These are phyloP conservation scores for Biscutella laevigata DNA, from an alignment of 441 rosid species.

Conservation along the genomic window DNA sequence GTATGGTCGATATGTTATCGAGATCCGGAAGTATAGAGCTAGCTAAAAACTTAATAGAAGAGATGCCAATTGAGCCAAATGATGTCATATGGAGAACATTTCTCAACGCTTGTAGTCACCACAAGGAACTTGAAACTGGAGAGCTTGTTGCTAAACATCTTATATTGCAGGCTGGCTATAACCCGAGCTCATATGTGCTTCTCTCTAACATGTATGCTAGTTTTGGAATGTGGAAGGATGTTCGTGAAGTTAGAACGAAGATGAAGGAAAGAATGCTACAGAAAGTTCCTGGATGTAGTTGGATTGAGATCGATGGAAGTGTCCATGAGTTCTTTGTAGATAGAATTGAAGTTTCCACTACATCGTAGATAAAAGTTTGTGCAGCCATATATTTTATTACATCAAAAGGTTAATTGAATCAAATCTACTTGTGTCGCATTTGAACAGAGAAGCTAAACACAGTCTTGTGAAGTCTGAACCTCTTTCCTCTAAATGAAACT, in stretches of 20 bases:
- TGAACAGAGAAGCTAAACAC: too few relatives aligned
- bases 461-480: too few relatives aligned
- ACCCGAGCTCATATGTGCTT: constrained; percentile 45
- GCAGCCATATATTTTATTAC: neutral
- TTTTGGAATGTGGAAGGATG: constrained; percentile 50
- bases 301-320: constrained; percentile 59
- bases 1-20: constrained; percentile 47
- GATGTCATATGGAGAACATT: constrained; percentile 53
- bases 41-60: constrained; percentile 37
- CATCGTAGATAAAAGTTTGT: constrained; percentile 18
- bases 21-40: constrained; percentile 44
- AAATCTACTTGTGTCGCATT: too few relatives aligned
- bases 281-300: constrained; percentile 55
- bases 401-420: too few relatives aligned
- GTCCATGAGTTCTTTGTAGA: constrained; percentile 52
- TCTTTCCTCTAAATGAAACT: too few relatives aligned
- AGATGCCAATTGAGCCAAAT: constrained; percentile 53
- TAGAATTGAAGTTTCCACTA: constrained; percentile 19
- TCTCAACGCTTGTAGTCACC: constrained; percentile 42
- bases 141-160: constrained; percentile 40
- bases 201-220: constrained; percentile 50
- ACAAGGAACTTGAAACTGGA: constrained; percentile 37
- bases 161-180: constrained; percentile 29
- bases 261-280: constrained; percentile 45
- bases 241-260: constrained; percentile 33